Base-by-base conservation (phyloP, 768 basidiomycete genomes). In the Termitomyces sp. region DNA sequence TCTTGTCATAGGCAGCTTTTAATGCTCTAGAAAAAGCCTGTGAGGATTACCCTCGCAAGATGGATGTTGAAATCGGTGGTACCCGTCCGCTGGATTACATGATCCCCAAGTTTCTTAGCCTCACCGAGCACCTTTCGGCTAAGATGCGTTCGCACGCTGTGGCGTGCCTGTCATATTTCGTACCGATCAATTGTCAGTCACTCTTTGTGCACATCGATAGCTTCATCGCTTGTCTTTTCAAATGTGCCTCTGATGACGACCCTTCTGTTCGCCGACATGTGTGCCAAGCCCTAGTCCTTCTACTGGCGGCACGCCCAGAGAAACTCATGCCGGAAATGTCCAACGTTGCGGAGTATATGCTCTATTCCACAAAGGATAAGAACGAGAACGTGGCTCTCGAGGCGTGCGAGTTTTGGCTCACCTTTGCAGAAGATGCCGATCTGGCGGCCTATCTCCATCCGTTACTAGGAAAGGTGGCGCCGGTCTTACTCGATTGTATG, bases 351-450 rank as follows among this genome's bases (percentile, higher is more conserved):
- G 94, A 97, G 71, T 99, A 97, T 73, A 98, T 99, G 93, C 81
- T 98, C 41, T 98, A 95, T 76, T 96, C 94, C 30, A 98, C 94
- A 15, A 95, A 95, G 74, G 95, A 98, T 78, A 91, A 91, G 75
- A 94, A 98, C 71, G 95, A 98, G 75, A 89, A 88, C 61, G 96
- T 94, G 55, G 95, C 96, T 2, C 80, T 99, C 51, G 97, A 99
- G 76, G 97, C 97, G 24, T 97, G 95, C 81, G 97, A 99, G 79
- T 99, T 99, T 73, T 99, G 97, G 97, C 80, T 99, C 61, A 97
- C 95, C 1, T 98, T 99, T 68, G 95, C 97, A 16, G 97, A 99
- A 71, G 94, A 98, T 65, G 87, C 87, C 41, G 93, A 94, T 52
- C 80, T 98, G 24, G 86, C 87, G 11, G 83, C 86, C 2, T 91